A percentile compares a stretch with the other conserved stretches of the same genome.
These are phyloP conservation scores for Urochloa ruziziensis DNA, from an alignment of 176 grass and related monocot genomes.

Conservation along the genomic window DNA sequence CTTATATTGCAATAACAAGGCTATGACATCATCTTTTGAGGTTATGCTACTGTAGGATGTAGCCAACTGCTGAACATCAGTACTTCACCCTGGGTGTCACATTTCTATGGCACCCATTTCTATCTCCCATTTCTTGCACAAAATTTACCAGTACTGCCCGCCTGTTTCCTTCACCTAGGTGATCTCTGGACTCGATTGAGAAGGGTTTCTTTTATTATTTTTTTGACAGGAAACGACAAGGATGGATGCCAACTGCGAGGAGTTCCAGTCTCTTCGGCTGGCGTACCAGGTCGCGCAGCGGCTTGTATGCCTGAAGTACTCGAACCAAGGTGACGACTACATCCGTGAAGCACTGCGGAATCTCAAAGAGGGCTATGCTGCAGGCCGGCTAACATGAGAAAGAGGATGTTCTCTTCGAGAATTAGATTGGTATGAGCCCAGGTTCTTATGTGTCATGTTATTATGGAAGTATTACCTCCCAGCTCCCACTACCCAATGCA, in stretches of 20 bases:
- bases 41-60: neutral
- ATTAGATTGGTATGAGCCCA: neutral
- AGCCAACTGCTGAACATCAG: neutral
- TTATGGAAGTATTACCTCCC: no score
- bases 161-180: neutral
- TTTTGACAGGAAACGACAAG: slow-evolving; percentile 68
- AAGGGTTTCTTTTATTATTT: neutral
- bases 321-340: slow-evolving; percentile 80
- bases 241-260: slow-evolving; percentile 59
- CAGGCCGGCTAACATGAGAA: slow-evolving; percentile 47
- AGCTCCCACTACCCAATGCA: no score
- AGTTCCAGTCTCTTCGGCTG: slow-evolving; percentile 66
- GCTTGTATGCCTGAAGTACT: slow-evolving; percentile 89
- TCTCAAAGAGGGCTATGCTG: slow-evolving; percentile 60
- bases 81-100: neutral
- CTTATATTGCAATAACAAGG: neutral
- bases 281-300: slow-evolving; percentile 62
- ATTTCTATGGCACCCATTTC: neutral
- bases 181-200: neutral
- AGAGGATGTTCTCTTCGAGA: neutral
- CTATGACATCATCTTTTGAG: neutral
- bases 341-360: slow-evolving; percentile 61
- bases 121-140: neutral
- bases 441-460: neutral
- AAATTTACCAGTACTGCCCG: neutral